Conservation (phyloP, 2,329 filamentous ascomycete species). For the Paraphoma chrysanthemicola region DNA sequence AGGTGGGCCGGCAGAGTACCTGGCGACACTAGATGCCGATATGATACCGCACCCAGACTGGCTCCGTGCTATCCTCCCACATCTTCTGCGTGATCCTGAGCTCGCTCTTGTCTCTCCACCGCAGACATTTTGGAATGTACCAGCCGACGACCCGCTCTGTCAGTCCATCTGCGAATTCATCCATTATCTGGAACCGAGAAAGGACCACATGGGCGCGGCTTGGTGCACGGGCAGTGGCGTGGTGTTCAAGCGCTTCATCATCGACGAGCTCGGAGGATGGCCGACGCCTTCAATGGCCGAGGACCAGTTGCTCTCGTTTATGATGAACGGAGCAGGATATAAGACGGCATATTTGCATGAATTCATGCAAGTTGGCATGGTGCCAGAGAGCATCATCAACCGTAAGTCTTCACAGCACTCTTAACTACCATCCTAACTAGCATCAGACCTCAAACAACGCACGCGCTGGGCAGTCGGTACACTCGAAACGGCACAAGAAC, state of each 20-base stretch:
- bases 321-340: conserved; percentile 8
- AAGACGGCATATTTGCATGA: conserved; percentile 7
- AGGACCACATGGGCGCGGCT: conserved; percentile 9
- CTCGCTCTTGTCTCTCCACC: conserved; percentile 4
- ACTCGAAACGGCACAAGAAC: conserved; percentile 6
- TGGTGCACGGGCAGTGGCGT: conserved; percentile 8
- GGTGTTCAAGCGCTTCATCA: conserved; percentile 7
- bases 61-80: conserved; percentile 5
- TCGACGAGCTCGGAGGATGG: conserved; percentile 5
- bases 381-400: conserved; percentile 7
- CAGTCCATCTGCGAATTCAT: conserved; percentile 8
- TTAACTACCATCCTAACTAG: background rate
- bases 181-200: conserved; percentile 3
- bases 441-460: conserved; percentile 4
- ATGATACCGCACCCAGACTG: conserved; percentile 8
- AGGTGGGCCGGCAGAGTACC: conserved; percentile 4
- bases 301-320: conserved; percentile 6
- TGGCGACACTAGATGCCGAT: conserved; percentile 4
- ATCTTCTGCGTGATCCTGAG: conserved; percentile 3
- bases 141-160: conserved; percentile 6
- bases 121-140: conserved; percentile 7
- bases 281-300: conserved; percentile 7
- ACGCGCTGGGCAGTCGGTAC: conserved; percentile 6
- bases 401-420: conserved; percentile 1
- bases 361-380: conserved; percentile 8